phyloP scores from a whole-genome alignment of 352 stramenopile species.

The Phytophthora podocarpi region DNA sequence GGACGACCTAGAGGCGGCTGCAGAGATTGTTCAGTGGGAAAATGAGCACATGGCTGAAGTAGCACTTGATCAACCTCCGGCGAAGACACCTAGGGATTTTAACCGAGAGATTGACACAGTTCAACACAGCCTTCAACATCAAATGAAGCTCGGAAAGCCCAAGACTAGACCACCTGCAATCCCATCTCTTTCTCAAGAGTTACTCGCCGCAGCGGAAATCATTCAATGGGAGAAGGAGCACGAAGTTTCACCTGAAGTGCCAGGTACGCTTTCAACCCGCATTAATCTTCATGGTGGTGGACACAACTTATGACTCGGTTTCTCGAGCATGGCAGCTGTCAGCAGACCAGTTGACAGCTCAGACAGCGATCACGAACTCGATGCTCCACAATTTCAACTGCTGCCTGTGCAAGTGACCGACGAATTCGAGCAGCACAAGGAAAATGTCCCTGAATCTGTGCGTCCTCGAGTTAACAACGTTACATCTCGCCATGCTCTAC shows the following conservation, averaged over 20 bases:
- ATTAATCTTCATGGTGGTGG: background rate
- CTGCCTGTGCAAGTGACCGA: conserved; percentile 16
- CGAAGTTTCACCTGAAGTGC: conserved; percentile 12
- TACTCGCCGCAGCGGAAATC: conserved; percentile 46
- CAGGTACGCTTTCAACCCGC: background rate
- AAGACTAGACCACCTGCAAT: background rate
- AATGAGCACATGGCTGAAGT: conserved; percentile 45
- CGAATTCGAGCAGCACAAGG: conserved; percentile 4
- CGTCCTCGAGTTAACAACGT: background rate
- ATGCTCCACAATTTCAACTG: conserved; percentile 33
- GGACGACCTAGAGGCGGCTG: conserved; percentile 54
- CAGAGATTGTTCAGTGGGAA: conserved; percentile 61
- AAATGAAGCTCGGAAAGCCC: background rate
- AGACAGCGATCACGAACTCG: conserved; percentile 7
- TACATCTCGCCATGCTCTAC: background rate
- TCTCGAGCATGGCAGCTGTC: background rate
- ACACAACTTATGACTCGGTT: conserved; percentile 1
- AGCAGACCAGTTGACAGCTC: background rate
- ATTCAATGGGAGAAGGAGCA: conserved; percentile 53
- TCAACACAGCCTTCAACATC: background rate
- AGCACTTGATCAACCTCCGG: conserved; percentile 10
- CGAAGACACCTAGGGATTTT: background rate
- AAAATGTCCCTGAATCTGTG: background rate
- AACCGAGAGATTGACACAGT: background rate
- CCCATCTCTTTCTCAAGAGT: conserved; percentile 39